These are phyloP conservation scores for Microsporum audouinii DNA, from an alignment of 2,329 filamentous ascomycete species.

Conservation along the genomic window DNA sequence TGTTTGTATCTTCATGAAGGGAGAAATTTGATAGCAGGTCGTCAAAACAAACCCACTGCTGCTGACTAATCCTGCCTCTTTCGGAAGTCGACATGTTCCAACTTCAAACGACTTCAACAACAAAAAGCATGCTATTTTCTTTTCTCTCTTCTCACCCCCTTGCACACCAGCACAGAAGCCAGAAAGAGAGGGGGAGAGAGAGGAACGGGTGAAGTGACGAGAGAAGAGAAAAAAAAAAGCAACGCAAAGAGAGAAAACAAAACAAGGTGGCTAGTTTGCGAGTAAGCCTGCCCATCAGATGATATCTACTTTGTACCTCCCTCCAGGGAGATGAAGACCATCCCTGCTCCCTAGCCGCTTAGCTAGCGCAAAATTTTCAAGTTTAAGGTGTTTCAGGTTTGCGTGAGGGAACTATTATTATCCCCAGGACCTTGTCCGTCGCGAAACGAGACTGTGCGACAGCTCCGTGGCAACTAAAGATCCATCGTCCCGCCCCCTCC, in stretches of 20 bases:
- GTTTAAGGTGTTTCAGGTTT: not conserved
- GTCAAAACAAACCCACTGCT: not conserved
- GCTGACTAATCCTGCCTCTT: not conserved
- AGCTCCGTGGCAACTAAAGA: not conserved
- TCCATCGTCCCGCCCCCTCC: not conserved
- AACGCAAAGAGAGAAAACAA: not conserved
- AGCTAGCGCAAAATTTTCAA: not conserved
- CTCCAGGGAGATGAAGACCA: not conserved
- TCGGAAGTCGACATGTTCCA: not conserved
- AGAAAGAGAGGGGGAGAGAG: not conserved
- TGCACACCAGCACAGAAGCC: not conserved
- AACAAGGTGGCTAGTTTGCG: not conserved
- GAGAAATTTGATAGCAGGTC: not conserved
- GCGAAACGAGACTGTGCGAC: conserved; percentile 1
- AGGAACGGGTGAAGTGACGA: not conserved
- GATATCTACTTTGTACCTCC: not conserved
- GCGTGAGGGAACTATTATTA: conserved; percentile 1
- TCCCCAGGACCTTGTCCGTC: not conserved
- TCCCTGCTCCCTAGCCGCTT: not conserved
- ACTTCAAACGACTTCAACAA: not conserved
- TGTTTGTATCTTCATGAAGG: not conserved
- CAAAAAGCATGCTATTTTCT: not conserved
- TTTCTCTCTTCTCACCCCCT: not conserved
- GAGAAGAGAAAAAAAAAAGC: not conserved
- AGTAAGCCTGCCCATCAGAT: not conserved